These are phyloP conservation scores for Nannochloropsis gaditana DNA, from an alignment of 108 stramenopile genomes.

Conservation along the genomic window DNA sequence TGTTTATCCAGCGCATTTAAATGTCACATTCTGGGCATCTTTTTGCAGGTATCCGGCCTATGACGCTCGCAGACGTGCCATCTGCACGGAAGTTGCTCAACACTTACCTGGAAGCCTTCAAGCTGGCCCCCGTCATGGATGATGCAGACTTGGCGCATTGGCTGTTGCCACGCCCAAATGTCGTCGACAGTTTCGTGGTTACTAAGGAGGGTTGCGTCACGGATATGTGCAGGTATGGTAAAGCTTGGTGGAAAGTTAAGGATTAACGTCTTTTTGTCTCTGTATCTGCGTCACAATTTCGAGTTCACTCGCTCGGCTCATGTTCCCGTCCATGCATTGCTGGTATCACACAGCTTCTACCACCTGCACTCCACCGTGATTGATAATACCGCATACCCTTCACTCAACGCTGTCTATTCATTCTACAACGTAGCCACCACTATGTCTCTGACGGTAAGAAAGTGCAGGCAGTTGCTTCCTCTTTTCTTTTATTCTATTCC, in stretches of 20 bases:
- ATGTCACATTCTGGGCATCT: not conserved
- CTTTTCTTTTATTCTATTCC: not conserved
- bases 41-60: slow-evolving; percentile 54
- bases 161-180: slow-evolving; percentile 80
- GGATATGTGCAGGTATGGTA: slow-evolving; percentile 31
- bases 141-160: slow-evolving; percentile 88
- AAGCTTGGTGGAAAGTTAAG: not conserved
- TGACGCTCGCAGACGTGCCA: slow-evolving; percentile 72
- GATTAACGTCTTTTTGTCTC: not conserved
- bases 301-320: not conserved
- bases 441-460: slow-evolving; percentile 53
- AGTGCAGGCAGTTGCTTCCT: not conserved
- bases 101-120: slow-evolving; percentile 70
- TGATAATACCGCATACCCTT: slow-evolving; percentile 65
- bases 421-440: slow-evolving; percentile 96
- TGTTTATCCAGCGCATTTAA: too few relatives aligned
- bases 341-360: slow-evolving; percentile 80
- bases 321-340: not conserved
- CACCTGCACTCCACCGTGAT: slow-evolving; percentile 86
- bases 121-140: slow-evolving; percentile 67
- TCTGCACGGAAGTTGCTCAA: slow-evolving; percentile 65
- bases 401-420: slow-evolving; percentile 84
- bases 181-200: slow-evolving; percentile 83
- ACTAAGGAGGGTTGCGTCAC: slow-evolving; percentile 54
- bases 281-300: not conserved